These are phyloP conservation scores for Mucor lusitanicus DNA, from an alignment of 371 early-diverging fungal species.

Conservation along the genomic window DNA sequence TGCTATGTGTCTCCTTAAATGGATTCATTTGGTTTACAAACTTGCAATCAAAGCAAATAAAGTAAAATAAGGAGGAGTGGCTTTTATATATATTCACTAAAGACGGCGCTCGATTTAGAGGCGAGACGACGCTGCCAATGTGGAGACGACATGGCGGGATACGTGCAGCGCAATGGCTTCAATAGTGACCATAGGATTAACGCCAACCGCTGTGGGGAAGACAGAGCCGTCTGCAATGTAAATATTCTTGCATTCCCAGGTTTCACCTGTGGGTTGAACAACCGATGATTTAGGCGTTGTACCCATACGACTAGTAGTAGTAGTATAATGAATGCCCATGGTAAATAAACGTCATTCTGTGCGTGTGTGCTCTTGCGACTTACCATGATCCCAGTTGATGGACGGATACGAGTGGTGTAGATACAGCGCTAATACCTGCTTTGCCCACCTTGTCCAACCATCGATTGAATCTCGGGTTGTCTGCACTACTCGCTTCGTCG, in stretches of 20 bases:
- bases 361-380: background rate
- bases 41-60: background rate
- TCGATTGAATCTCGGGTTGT: constrained; percentile 35
- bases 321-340: background rate
- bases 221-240: constrained; percentile 71
- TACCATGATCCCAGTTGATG: constrained; percentile 69
- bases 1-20: constrained; percentile 4
- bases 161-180: constrained; percentile 49
- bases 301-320: constrained; percentile 70
- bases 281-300: constrained; percentile 49
- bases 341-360: background rate
- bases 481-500: constrained; percentile 31
- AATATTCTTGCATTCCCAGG: constrained; percentile 69
- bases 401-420: constrained; percentile 24
- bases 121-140: constrained; percentile 2
- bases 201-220: constrained; percentile 72
- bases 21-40: constrained; percentile 13
- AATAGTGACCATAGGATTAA: constrained; percentile 72
- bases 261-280: constrained; percentile 59
- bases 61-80: background rate
- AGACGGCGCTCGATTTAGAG: background rate
- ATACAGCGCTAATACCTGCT: constrained; percentile 12
- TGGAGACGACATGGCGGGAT: constrained; percentile 14
- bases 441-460: constrained; percentile 28
- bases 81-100: background rate